These are phyloP conservation scores for Mycocentrospora acerina DNA, from an alignment of 2,329 filamentous ascomycete genomes.

Conservation along the genomic window DNA sequence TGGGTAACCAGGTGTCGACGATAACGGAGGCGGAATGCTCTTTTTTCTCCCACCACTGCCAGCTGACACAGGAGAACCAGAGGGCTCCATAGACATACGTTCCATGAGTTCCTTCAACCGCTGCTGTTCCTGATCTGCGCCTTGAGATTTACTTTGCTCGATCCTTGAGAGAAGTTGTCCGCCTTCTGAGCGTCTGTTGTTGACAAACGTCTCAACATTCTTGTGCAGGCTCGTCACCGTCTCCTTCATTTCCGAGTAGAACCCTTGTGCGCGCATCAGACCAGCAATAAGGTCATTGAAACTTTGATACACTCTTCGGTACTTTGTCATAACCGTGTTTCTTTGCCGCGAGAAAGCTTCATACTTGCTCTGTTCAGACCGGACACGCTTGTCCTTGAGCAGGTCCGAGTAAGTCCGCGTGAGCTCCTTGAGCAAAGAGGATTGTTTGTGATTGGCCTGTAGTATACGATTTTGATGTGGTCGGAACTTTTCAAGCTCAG, in stretches of 20 bases:
- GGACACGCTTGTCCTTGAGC: constrained; percentile 89
- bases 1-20: constrained; percentile 34
- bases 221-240: constrained; percentile 89
- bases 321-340: constrained; percentile 77
- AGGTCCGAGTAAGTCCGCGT: constrained; percentile 83
- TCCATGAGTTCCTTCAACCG: constrained; percentile 90
- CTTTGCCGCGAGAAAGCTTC: constrained; percentile 83
- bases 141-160: constrained; percentile 71
- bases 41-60: constrained; percentile 31
- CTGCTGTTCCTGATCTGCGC: constrained; percentile 81
- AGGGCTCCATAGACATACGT: constrained; percentile 79
- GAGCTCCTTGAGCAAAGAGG: constrained; percentile 90
- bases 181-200: constrained; percentile 88
- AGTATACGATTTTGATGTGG: constrained; percentile 88
- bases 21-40: constrained; percentile 45
- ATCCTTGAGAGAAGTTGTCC: constrained; percentile 87
- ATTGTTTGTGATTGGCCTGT: constrained; percentile 94
- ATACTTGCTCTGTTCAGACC: constrained; percentile 93
- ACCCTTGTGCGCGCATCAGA: constrained; percentile 82
- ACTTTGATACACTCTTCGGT: constrained; percentile 88
- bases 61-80: constrained; percentile 35
- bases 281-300: constrained; percentile 89
- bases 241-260: constrained; percentile 95
- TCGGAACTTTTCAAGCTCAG: constrained; percentile 95
- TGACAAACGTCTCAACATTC: constrained; percentile 96